A percentile compares a stretch with the other conserved stretches of the same genome.
Evolutionary conservation across 345 rosid genomes (phyloP).

Genomic region (Corchorus capsularis): DNA sequence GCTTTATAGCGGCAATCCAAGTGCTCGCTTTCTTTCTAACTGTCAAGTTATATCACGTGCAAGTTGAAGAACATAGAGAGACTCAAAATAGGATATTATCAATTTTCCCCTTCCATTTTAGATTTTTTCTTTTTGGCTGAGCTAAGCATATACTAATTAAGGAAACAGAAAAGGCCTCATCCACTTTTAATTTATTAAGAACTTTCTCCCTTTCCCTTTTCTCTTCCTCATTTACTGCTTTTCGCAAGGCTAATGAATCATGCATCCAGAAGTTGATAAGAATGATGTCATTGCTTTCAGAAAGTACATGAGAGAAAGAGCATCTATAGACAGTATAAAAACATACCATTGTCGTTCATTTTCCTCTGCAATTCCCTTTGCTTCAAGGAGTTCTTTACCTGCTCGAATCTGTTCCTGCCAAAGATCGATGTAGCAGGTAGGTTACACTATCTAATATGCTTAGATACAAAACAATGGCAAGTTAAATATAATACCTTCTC

Average conservation of each 20-base stretch:
- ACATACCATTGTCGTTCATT: constrained; percentile 73
- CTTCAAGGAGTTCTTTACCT: constrained; percentile 62
- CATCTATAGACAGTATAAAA: not conserved
- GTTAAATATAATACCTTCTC: constrained; percentile 57
- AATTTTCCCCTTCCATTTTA: too few species aligned
- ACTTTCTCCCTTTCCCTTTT: constrained; percentile 65
- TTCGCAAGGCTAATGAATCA: constrained; percentile 37
- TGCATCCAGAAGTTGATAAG: constrained; percentile 16
- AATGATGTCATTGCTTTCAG: constrained; percentile 7
- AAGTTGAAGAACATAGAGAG: too few species aligned
- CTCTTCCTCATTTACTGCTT: constrained; percentile 69
- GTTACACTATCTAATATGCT: constrained; percentile 6
- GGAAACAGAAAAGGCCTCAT: too few species aligned
- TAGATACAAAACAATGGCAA: not conserved
- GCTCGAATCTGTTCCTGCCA: constrained; percentile 76
- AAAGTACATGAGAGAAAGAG: constrained; percentile 10
- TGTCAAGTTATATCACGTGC: too few species aligned
- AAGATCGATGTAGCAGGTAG: constrained; percentile 5
- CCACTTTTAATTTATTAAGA: too few species aligned
- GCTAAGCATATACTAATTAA: too few species aligned
- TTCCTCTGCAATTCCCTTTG: constrained; percentile 62
- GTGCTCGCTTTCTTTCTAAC: too few species aligned
- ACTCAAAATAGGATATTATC: too few species aligned
- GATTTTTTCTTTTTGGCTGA: too few species aligned
- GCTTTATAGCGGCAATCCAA: too few species aligned